Conservation (phyloP, 768 basidiomycete species). For the Tricholoma flavovirens region DNA sequence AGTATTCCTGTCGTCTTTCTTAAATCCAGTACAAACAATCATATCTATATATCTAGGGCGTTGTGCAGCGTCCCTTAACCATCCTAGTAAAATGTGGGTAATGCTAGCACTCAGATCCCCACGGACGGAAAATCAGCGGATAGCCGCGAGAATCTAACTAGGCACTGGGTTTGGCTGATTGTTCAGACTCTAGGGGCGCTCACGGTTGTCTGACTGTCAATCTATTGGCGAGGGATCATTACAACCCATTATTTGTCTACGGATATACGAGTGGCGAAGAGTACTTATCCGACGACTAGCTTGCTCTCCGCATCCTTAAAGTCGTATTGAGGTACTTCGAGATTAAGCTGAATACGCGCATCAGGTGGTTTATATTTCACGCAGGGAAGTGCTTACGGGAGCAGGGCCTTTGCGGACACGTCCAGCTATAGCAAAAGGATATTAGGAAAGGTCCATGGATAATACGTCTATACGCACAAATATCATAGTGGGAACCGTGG, state of each 20-base stretch:
- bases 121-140: no score
- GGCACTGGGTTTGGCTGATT: no score
- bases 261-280: conserved; percentile 15
- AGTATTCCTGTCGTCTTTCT: no score
- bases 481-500: conserved; percentile 98
- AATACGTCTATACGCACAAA: conserved; percentile 52
- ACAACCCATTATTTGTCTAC: conserved; percentile 20
- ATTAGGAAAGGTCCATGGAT: conserved; percentile 2
- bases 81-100: no score
- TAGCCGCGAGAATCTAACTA: no score
- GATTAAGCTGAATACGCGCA: conserved; percentile 60
- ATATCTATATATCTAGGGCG: no score
- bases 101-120: no score
- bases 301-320: conserved; percentile 87
- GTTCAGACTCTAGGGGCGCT: no score
- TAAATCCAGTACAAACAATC: no score
- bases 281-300: conserved; percentile 72
- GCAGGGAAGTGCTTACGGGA: conserved; percentile 52
- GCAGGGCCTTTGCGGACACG: conserved; percentile 96
- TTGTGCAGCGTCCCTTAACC: no score
- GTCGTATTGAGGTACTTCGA: conserved; percentile 87
- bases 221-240: conserved; percentile 7
- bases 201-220: conserved; percentile 7
- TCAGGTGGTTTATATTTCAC: background rate
- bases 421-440: conserved; percentile 53